Evolutionary conservation across 805 yeast species (phyloP), one percentile per base, ranked within the genome.

Genomic region (Wickerhamomyces chambardii): DNA sequence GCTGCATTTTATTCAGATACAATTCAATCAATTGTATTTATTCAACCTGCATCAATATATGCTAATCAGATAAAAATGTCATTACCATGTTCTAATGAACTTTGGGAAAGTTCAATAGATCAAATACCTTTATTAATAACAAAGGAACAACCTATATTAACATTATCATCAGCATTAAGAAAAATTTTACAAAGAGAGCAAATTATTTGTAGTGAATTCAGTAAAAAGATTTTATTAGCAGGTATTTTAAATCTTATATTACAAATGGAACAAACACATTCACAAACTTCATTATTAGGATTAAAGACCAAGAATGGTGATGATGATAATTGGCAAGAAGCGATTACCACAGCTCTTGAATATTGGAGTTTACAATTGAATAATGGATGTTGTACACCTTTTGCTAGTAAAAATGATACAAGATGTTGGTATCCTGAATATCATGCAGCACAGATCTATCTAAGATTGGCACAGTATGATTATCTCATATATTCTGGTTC

Each of bases 401-500:
- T 6, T 16, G 5, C 15, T 9, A 28, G 12, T 15, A 15, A 6
- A 15, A 6, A 5, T 28, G 12, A 6, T 16, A 19, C 6, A 19
- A 6, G 8, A 19, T 73, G 77, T 47, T 67, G 66, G 36, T 68
- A 70, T 38, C 70, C 78, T 2, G 63, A 73, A 42, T 75, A 70
- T 52, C 83, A 78, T 47, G 55, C 75, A 44, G 69, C 78, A 3
- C 81, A 75, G 45, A 70, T 76, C 11, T 66, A 70, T 39, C 72
- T 78, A 53, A 72, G 76, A 28, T 61, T 75, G 15, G 69, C 77
- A 30, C 26, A 77, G 38, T 73, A 76, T 50, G 85, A 80, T 48
- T 67, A 77, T 31, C 75, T 78, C 25, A 74, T 78, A 3, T 75
- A 61, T 48, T 75, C 81, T 11, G 87, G 87, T 0, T 76, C 80